Percentiles rank a stretch among this genome's conserved stretches.
Evolutionary conservation across 2,329 filamentous ascomycete species (phyloP).

Genomic region (Sporothrix pallida): DNA sequence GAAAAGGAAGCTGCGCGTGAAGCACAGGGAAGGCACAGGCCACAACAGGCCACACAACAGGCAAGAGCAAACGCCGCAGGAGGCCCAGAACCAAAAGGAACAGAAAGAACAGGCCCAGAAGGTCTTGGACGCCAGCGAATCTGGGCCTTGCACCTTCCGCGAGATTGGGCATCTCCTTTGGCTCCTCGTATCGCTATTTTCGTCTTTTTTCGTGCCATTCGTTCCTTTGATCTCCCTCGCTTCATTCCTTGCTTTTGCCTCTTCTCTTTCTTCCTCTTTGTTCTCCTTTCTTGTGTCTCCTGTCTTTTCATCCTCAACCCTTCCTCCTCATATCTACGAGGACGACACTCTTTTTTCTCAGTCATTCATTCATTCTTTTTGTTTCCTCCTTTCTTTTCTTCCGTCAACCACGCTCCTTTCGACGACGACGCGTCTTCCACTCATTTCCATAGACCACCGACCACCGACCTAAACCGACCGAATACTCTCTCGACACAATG

Average conservation of each 20-base stretch:
- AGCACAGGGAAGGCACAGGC: background rate
- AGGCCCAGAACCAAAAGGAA: background rate
- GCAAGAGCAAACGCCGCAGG: background rate
- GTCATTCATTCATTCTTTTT: background rate
- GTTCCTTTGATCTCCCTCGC: conserved; percentile 17
- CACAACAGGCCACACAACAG: background rate
- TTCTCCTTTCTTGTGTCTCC: background rate
- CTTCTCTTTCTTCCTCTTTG: background rate
- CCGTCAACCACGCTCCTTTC: conserved; percentile 21
- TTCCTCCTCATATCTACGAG: conserved; percentile 14
- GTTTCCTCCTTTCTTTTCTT: background rate
- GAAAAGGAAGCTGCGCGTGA: background rate
- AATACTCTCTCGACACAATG: conserved; percentile 46
- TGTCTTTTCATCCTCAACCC: background rate
- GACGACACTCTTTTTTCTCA: conserved; percentile 17
- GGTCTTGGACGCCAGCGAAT: background rate
- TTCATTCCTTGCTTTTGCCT: background rate
- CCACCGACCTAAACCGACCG: background rate
- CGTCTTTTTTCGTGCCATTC: conserved; percentile 5
- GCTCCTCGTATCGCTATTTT: conserved; percentile 20
- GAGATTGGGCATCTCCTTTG: conserved; percentile 14
- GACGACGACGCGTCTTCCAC: conserved; percentile 20
- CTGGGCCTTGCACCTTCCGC: background rate
- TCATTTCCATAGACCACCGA: background rate
- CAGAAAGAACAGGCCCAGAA: conserved; percentile 3